Conservation (phyloP, 257 asterid species). For the Solanum pennellii region DNA sequence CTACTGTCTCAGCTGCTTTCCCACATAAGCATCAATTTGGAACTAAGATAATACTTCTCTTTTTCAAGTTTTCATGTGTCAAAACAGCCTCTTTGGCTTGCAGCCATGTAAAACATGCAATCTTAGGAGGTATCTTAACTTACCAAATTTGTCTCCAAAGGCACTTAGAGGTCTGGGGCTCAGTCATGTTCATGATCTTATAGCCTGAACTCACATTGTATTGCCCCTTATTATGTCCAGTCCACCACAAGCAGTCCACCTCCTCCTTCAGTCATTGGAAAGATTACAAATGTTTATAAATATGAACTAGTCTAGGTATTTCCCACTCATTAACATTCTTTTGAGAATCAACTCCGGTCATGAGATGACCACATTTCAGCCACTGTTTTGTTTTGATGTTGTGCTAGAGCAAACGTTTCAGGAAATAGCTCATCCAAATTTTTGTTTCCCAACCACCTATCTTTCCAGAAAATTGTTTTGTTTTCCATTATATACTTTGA, state of each 20-base stretch:
- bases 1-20: neutral
- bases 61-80: neutral
- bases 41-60: neutral
- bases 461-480: neutral
- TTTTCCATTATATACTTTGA: neutral
- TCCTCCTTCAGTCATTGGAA: neutral
- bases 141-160: neutral
- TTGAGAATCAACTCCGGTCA: neutral
- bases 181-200: neutral
- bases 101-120: neutral
- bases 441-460: neutral
- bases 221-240: neutral
- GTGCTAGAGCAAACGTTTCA: neutral
- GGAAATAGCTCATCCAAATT: neutral
- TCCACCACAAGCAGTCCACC: neutral
- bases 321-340: neutral
- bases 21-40: neutral
- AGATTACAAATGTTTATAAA: neutral
- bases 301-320: neutral
- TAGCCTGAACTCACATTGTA: neutral
- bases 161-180: neutral
- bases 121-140: neutral
- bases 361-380: neutral
- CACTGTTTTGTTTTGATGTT: neutral
- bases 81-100: neutral